Percentiles rank a stretch among this genome's conserved stretches.
phyloP scores from a whole-genome alignment of 78 protist genomes.

The slime mould (Dictyostelium discoideum) region DNA sequence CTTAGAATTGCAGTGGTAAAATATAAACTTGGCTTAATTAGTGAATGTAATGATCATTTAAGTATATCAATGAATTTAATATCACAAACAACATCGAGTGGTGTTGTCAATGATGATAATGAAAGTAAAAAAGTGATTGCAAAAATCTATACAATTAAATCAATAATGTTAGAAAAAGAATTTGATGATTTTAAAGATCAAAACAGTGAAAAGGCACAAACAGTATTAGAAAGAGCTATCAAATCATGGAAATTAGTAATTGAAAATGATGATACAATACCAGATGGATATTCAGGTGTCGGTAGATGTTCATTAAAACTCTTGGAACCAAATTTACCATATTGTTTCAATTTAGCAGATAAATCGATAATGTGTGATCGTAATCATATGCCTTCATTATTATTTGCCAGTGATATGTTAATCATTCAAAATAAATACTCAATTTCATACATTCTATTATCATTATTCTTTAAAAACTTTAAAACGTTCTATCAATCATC shows the following conservation, averaged over 20 bases:
- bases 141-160: background rate
- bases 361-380: slow-evolving; percentile 20
- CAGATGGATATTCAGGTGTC: slow-evolving; percentile 63
- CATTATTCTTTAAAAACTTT: slow-evolving; percentile 14
- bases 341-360: background rate
- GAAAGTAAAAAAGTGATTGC: background rate
- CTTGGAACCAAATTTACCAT: background rate
- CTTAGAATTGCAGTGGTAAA: slow-evolving; percentile 10
- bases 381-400: slow-evolving; percentile 24
- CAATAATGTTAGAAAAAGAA: slow-evolving; percentile 27
- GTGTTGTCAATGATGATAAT: no score
- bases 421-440: slow-evolving; percentile 4
- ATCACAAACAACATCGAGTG: background rate
- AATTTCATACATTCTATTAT: background rate
- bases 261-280: background rate
- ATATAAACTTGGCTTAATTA: slow-evolving; percentile 11
- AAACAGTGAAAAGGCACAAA: background rate
- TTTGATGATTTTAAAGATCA: background rate
- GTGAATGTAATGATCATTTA: background rate
- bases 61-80: background rate
- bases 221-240: background rate
- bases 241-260: slow-evolving; percentile 43
- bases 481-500: slow-evolving; percentile 18
- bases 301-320: slow-evolving; percentile 28
- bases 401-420: slow-evolving; percentile 50